Conservation (phyloP, 805 yeast genomes). For the Hanseniaspora pseudoguilliermondii region DNA sequence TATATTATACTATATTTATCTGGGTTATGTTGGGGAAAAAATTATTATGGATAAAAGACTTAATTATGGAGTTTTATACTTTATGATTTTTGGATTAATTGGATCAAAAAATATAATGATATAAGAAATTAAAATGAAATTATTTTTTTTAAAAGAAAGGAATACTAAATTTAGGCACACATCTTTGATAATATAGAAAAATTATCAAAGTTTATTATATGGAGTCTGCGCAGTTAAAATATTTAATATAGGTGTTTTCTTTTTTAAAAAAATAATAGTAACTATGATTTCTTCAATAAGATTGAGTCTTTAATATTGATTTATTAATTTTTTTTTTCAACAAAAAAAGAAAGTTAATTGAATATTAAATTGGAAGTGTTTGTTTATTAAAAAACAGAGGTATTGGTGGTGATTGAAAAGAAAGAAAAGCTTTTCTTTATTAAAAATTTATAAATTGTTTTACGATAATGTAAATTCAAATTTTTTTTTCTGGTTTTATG, state of each 20-base stretch:
- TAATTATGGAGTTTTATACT: not conserved
- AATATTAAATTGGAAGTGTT: no score
- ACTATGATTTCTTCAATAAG: not conserved
- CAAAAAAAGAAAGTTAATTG: no score
- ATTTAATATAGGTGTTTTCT: not conserved
- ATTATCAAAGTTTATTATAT: slow-evolving; percentile 7
- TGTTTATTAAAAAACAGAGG: no score
- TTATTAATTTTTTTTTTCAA: not conserved
- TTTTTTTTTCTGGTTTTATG: no score
- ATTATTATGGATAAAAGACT: not conserved
- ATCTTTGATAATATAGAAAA: slow-evolving; percentile 5
- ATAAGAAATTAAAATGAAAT: not conserved
- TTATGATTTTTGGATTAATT: not conserved
- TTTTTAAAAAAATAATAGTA: no score
- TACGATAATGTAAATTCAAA: no score
- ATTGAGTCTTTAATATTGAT: not conserved
- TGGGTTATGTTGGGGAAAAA: not conserved
- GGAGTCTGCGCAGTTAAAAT: not conserved
- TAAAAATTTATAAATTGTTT: no score
- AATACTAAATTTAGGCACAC: slow-evolving; percentile 5
- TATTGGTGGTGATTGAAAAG: no score
- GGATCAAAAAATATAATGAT: not conserved
- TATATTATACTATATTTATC: not conserved
- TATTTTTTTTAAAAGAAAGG: not conserved
- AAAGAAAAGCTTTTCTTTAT: no score